These are phyloP conservation scores for Sapria himalayana DNA, from an alignment of 345 rosid species.

Conservation along the genomic window DNA sequence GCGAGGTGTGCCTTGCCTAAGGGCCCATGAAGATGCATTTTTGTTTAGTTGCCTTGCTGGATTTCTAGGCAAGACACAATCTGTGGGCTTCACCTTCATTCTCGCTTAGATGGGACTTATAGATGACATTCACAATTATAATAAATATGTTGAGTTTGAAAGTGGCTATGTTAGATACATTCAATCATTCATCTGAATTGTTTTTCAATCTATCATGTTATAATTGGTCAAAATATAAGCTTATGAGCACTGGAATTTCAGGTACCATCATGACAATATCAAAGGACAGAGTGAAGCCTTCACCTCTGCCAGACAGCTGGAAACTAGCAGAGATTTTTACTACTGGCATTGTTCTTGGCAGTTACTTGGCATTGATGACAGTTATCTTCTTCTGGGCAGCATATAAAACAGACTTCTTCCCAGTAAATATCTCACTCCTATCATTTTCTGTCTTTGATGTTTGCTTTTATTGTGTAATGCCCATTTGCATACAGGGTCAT, in stretches of 20 bases:
- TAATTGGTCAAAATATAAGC: constrained; percentile 7
- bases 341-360: constrained; percentile 77
- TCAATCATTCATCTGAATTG: background rate
- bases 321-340: constrained; percentile 84
- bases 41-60: too few species aligned
- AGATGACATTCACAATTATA: background rate
- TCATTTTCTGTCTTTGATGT: constrained; percentile 1
- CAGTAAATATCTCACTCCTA: constrained; percentile 26
- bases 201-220: background rate
- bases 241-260: constrained; percentile 15
- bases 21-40: too few species aligned
- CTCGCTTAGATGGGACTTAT: background rate
- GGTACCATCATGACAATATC: constrained; percentile 99
- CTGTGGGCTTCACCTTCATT: background rate
- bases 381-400: constrained; percentile 97
- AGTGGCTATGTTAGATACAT: constrained; percentile 1
- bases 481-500: too few species aligned
- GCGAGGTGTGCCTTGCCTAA: too few species aligned
- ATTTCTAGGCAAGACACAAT: too few species aligned
- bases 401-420: constrained; percentile 82
- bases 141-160: background rate
- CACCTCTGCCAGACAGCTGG: constrained; percentile 98
- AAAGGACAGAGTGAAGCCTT: constrained; percentile 95
- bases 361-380: constrained; percentile 96
- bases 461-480: constrained; percentile 1